Evolutionary conservation across 768 basidiomycete species (phyloP), one percentile per base, ranked within the genome.

Genomic region (Lactarius trivialis): DNA sequence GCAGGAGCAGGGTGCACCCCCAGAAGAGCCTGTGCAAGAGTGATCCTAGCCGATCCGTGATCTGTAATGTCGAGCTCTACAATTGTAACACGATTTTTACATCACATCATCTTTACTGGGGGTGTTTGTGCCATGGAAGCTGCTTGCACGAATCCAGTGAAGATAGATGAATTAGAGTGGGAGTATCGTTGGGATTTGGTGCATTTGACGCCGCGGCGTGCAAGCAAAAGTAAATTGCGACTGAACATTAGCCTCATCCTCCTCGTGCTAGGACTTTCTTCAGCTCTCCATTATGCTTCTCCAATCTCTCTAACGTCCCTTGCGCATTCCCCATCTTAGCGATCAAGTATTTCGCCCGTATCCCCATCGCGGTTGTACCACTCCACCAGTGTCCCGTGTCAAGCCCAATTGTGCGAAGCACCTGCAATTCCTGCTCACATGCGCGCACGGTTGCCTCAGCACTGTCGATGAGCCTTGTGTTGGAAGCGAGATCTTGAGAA

Each of bases 401-500:
- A 11, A 78, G 75, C 43, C 83, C 81, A 14, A 94, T 87, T 51
- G 82, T 82, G 54, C 82, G 82, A 21, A 98, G 76, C 9, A 77
- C 77, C 15, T 78, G 70, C 17, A 98, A 78, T 71, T 98, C 94
- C 21, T 81, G 77, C 71, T 97, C 94, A 72, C 85, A 90, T 4
- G 80, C 70, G 62, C 79, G 80, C 68, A 98, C 81, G 12, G 79
- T 86, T 12, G 71, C 74, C 67, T 96, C 91, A 24, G 77, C 73
- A n/a, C 72, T 68, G 14, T 79, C 73, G 51, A 79, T 74, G n/a
- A 81, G 73, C 65, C 82, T 86, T 67, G 89, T 81, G 71, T 96
- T 94, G 71, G 84, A 83, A 5, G 83, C 81, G 56, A 95, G 85
- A 60, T 93, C 91, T 72, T 92, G 91, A 1, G 80, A 83, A 3